phyloP scores from a whole-genome alignment of 805 yeast genomes.

The Metschnikowia drakensbergensis region DNA sequence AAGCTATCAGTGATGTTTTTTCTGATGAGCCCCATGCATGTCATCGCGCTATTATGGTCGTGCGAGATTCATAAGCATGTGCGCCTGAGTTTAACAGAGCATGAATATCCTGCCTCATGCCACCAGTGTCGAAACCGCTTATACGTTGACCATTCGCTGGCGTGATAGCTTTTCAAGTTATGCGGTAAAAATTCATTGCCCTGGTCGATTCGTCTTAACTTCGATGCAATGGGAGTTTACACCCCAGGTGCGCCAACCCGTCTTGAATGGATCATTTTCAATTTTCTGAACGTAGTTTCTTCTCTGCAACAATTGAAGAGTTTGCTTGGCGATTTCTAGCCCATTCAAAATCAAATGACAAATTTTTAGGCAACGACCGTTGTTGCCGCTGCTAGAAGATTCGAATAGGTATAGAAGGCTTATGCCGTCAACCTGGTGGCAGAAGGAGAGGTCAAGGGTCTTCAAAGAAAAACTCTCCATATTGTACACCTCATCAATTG shows the following conservation, averaged over 20 bases:
- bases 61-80: slow-evolving; percentile 8
- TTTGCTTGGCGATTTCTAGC: slow-evolving; percentile 27
- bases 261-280: slow-evolving; percentile 23
- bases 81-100: neutral
- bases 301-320: slow-evolving; percentile 21
- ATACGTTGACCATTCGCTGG: too few species aligned
- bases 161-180: too few species aligned
- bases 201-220: neutral
- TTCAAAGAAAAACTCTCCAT: slow-evolving; percentile 17
- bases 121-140: too few species aligned
- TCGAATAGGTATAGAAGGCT: slow-evolving; percentile 33
- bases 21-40: slow-evolving; percentile 1
- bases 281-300: slow-evolving; percentile 19
- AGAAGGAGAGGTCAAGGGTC: slow-evolving; percentile 36
- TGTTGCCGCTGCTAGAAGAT: slow-evolving; percentile 7
- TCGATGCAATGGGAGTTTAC: slow-evolving; percentile 24
- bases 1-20: slow-evolving; percentile 1
- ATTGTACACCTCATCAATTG: slow-evolving; percentile 20
- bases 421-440: slow-evolving; percentile 33
- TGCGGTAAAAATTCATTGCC: neutral
- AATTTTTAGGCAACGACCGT: slow-evolving; percentile 4
- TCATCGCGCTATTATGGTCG: slow-evolving; percentile 11
- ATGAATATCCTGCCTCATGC: neutral
- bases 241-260: slow-evolving; percentile 36
- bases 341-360: slow-evolving; percentile 29